phyloP scores from a whole-genome alignment of 257 asterid genomes.

The Avicennia marina region DNA sequence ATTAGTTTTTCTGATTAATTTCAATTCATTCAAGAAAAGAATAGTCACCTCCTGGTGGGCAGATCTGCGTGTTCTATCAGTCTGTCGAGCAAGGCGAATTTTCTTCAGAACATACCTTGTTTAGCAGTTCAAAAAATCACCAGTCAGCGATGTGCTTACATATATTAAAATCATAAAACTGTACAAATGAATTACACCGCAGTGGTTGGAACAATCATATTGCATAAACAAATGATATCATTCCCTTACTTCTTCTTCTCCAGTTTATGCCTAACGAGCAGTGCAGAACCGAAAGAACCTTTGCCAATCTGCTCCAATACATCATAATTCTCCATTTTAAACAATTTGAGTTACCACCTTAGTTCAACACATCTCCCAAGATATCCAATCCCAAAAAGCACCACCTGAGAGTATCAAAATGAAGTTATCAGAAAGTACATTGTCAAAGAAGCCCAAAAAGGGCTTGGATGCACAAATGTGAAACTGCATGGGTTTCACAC shows the following conservation, averaged over 20 bases:
- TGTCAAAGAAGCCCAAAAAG: conserved; percentile 11
- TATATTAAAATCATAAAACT: background rate
- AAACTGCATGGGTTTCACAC: conserved; percentile 8
- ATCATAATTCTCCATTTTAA: conserved; percentile 78
- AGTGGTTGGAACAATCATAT: background rate
- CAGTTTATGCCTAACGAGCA: conserved; percentile 89
- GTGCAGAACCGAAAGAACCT: conserved; percentile 96
- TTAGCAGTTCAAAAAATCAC: conserved; percentile 16
- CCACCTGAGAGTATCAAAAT: conserved; percentile 14
- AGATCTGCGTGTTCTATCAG: conserved; percentile 95
- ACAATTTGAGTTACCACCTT: conserved; percentile 12
- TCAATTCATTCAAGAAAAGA: conserved; percentile 3
- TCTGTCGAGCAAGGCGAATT: conserved; percentile 97
- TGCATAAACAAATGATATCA: background rate
- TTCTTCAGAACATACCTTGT: conserved; percentile 94
- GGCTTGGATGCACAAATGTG: conserved; percentile 1
- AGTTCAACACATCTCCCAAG: background rate
- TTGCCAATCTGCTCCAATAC: conserved; percentile 90
- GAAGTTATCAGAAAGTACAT: conserved; percentile 2
- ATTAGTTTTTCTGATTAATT: background rate
- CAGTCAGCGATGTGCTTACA: background rate
- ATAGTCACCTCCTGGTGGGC: conserved; percentile 90
- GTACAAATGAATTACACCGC: too few species aligned
- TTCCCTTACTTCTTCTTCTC: conserved; percentile 84
- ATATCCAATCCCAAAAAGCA: conserved; percentile 9